Conservation (phyloP, 495 filamentous ascomycete species). For the Neurospora hispaniola region DNA sequence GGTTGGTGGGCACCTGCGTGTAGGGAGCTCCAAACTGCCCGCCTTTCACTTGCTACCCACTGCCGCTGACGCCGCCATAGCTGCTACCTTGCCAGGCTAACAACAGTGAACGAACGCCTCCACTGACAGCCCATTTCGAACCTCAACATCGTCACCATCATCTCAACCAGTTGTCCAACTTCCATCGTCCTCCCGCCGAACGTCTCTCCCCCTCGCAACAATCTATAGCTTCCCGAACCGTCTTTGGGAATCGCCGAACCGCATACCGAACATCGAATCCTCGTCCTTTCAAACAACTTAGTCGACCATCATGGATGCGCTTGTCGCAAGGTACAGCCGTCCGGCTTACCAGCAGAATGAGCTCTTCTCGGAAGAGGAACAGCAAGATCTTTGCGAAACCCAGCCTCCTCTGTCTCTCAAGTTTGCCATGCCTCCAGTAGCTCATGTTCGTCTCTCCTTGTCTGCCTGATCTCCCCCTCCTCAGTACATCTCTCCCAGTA, state of each 20-base stretch:
- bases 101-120: background rate
- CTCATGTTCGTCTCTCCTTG: constrained; percentile 52
- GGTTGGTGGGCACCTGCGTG: background rate
- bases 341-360: constrained; percentile 57
- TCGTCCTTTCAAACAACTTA: background rate
- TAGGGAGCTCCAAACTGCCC: constrained; percentile 6
- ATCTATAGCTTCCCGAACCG: background rate
- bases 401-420: constrained; percentile 67
- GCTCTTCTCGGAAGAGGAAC: constrained; percentile 60
- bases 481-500: background rate
- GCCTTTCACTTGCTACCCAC: background rate
- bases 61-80: background rate
- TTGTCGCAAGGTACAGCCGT: constrained; percentile 81
- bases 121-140: background rate
- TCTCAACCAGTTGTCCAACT: background rate
- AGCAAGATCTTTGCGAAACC: constrained; percentile 58
- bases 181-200: background rate
- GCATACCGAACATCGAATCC: background rate
- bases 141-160: background rate
- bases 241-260: background rate
- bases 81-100: background rate
- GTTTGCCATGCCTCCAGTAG: constrained; percentile 89
- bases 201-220: background rate
- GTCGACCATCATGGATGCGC: constrained; percentile 63
- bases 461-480: background rate